Base-by-base conservation (phyloP, 768 basidiomycete genomes). In the Mycena haematopus region DNA sequence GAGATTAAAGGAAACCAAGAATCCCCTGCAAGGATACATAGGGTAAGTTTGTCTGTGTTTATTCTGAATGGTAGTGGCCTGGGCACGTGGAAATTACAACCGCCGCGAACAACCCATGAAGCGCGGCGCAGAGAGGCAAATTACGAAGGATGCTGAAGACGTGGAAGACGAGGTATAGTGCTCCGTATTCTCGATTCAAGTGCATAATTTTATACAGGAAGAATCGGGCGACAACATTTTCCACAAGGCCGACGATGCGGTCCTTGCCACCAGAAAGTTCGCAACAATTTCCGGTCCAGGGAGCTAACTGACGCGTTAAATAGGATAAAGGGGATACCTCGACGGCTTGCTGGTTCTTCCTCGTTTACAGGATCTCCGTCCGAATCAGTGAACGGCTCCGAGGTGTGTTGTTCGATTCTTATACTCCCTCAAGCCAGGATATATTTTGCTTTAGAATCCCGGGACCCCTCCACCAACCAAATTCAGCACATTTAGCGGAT, bases 61-160 rank as follows among this genome's bases (percentile, higher is more conserved):
- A 6, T 9, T 33, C 19, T 51, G 7, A 0, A 31, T 31, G 29
- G 6, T 15, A 9, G 36, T 45, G 29, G 14, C 14, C 4, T 60
- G 19, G 57, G 40, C 52, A 25, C 47, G 53, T 44, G 47, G 27
- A 35, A 22, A 29, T 9, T 14, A 36, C 31, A 54, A 51, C 22
- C 36, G 45, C 45, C 6, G 35, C 33, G 19, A 44, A 45, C 44
- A 38, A 29, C 5, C 31, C 38, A 88, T 92, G 89, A 93, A 93
- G 76, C 84, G 91, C 72, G 83, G 80, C 58, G 91, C 91, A 72
- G 91, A 92, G 54, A 84, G 76, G 63, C 89, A 93, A 68, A 70
- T 93, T 35, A 79, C 81, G 13, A 91, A 86, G 68, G 88, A 87
- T 61, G 79, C 76, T 27, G 70, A 52, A 21, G 80, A 86, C 53